Percentiles rank a stretch among this genome's conserved stretches.
Evolutionary conservation across 768 basidiomycete genomes (phyloP).

Genomic region (Hericium coralloides): DNA sequence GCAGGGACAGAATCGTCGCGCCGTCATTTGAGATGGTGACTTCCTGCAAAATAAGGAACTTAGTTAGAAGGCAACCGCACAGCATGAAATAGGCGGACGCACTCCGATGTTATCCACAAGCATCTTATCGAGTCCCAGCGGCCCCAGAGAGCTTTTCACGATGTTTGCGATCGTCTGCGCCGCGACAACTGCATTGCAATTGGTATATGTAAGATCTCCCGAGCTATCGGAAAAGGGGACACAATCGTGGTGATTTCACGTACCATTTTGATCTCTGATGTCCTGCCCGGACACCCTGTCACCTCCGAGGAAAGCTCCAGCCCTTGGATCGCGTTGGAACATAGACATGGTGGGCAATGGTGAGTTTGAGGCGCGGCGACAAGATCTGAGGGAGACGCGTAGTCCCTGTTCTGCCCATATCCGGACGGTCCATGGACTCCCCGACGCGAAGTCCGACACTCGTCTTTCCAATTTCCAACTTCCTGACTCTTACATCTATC

Average conservation of each 20-base stretch:
- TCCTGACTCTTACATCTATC: too few species aligned
- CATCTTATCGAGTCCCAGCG: constrained; percentile 95
- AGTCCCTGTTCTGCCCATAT: neutral
- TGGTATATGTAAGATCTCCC: constrained; percentile 1
- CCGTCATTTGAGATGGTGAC: constrained; percentile 99
- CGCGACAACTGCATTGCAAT: constrained; percentile 62
- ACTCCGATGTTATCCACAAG: constrained; percentile 97
- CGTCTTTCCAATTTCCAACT: too few species aligned
- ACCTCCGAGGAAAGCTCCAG: constrained; percentile 89
- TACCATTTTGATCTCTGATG: constrained; percentile 95
- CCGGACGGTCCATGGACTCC: neutral
- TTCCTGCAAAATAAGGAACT: constrained; percentile 47
- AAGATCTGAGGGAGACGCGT: neutral
- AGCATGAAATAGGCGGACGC: constrained; percentile 21
- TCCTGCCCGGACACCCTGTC: constrained; percentile 93
- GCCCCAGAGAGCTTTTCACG: constrained; percentile 92
- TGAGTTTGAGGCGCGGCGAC: neutral
- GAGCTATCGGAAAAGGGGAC: neutral
- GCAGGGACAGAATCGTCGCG: constrained; percentile 91
- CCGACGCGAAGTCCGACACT: too few species aligned
- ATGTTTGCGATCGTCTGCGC: constrained; percentile 97
- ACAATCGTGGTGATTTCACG: constrained; percentile 11
- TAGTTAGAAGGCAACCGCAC: constrained; percentile 1
- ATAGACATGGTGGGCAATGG: constrained; percentile 28
- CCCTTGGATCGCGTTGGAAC: constrained; percentile 88